Conservation (phyloP, 352 stramenopile genomes). For the Phytophthora cajani region DNA sequence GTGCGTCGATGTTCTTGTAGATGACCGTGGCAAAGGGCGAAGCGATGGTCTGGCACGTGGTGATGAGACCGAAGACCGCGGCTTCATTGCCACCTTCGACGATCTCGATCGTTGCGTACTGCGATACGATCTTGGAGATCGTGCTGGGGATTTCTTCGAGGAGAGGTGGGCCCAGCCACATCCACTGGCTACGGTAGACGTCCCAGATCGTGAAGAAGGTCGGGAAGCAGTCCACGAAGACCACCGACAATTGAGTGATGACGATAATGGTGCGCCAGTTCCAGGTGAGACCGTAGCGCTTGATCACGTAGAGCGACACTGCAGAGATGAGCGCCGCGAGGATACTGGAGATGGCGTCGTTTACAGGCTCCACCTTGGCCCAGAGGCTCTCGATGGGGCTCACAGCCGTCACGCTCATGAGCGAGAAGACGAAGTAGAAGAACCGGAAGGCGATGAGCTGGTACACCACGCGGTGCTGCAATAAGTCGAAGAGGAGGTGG, state of each 20-base stretch:
- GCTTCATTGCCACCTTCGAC: constrained; percentile 54
- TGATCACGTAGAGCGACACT: constrained; percentile 38
- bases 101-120: constrained; percentile 57
- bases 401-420: constrained; percentile 41
- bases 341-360: constrained; percentile 41
- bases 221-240: constrained; percentile 49
- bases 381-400: constrained; percentile 44
- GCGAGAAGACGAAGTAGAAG: constrained; percentile 48
- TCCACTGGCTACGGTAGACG: constrained; percentile 58
- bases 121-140: constrained; percentile 51
- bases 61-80: constrained; percentile 54
- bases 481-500: constrained; percentile 44
- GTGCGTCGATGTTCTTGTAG: constrained; percentile 56
- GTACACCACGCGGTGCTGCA: constrained; percentile 56
- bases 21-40: constrained; percentile 52
- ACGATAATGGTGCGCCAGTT: constrained; percentile 53
- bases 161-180: constrained; percentile 59
- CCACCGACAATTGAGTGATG: constrained; percentile 41
- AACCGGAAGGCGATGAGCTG: constrained; percentile 57
- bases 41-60: constrained; percentile 48
- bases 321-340: constrained; percentile 41
- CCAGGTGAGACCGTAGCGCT: constrained; percentile 48
- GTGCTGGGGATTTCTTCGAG: constrained; percentile 44
- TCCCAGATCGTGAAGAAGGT: constrained; percentile 62
- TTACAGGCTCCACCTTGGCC: constrained; percentile 52